Conservation (phyloP, 1,284 basidiomycete species). For the Pascua sp. region DNA sequence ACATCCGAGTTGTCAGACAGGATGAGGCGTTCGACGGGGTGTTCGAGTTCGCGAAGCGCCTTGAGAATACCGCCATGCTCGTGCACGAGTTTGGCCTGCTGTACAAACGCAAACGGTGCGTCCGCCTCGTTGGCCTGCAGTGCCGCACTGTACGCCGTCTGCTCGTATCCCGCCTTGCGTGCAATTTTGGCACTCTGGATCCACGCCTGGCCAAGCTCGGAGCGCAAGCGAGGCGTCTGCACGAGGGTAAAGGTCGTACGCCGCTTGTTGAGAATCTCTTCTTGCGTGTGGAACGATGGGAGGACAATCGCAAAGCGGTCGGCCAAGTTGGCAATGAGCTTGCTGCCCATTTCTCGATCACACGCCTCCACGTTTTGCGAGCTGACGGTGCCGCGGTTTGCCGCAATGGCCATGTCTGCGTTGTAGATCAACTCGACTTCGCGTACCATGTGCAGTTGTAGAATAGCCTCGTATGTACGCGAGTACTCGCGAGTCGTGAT, state of each 20-base stretch:
- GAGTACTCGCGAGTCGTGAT: conserved; percentile 80
- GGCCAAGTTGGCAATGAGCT: conserved; percentile 29
- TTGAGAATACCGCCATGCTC: conserved; percentile 76
- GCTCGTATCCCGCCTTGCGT: conserved; percentile 88
- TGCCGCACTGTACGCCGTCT: conserved; percentile 94
- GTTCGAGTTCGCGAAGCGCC: conserved; percentile 74
- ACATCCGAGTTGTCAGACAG: conserved; percentile 21
- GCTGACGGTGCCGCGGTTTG: neutral
- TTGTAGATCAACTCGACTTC: conserved; percentile 78
- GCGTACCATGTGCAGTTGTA: conserved; percentile 82
- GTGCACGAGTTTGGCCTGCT: conserved; percentile 83
- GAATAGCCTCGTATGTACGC: conserved; percentile 77
- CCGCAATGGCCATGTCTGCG: neutral
- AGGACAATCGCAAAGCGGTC: conserved; percentile 56
- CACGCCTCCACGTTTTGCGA: conserved; percentile 6
- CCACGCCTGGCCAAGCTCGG: conserved; percentile 80
- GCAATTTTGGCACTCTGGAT: conserved; percentile 91
- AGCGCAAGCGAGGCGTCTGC: conserved; percentile 38
- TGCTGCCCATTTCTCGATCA: conserved; percentile 2
- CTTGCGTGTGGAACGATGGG: conserved; percentile 87
- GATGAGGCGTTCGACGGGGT: conserved; percentile 10
- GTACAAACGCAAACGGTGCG: conserved; percentile 78
- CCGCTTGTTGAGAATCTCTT: conserved; percentile 85
- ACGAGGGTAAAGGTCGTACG: conserved; percentile 71
- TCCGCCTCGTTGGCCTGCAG: conserved; percentile 80